Evolutionary conservation across 2,329 filamentous ascomycete genomes (phyloP), one percentile per base, ranked within the genome.

Genomic region (Fusarium kyushuense): DNA sequence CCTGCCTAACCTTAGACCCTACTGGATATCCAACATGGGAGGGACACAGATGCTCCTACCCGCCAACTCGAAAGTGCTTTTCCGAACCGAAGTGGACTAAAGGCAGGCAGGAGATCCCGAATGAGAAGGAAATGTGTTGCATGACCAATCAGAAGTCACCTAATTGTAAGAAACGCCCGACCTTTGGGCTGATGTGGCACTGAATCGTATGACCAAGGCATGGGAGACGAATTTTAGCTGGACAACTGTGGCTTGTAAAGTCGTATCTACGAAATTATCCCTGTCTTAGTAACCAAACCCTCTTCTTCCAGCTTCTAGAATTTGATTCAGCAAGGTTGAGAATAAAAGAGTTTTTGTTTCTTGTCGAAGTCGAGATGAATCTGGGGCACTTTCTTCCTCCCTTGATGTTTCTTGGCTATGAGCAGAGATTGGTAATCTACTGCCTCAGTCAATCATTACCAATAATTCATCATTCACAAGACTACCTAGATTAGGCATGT

Each of bases 141-240:
- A n/a, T 38, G 41, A 5, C 72, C 72, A 74, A 72, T 72, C 54
- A 58, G 6, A 33, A 36, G 21, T 25, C 8, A 23, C 19, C 17
- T 36, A 62, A 59, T 74, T 70, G 72, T 73, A 54, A 74, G 63
- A 74, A 74, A 62, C 71, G 27, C 56, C 59, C 53, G 70, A 74
- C 65, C 29, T 65, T 74, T 74, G 67, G 57, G 69, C 63, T 61
- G 70, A 73, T 74, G 72, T 74, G 71, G 72, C 67, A 70, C 72
- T 73, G 69, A 71, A 72, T 74, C 72, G 72, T 72, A 74, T 70
- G 72, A 72, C 67, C 55, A 65, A 43, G 35, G 21, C 29, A 51
- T 42, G 21, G 45, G 27, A 19, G 52, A 42, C 23, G 48, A n/a
- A 38, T 45, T 38, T 25, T 53, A 29, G 40, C 23, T 40, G 52